Percentiles rank a stretch among this genome's conserved stretches.
These are phyloP conservation scores for Chytriomyces hyalinus DNA, from an alignment of 192 early-diverging fungal species.

Conservation along the genomic window DNA sequence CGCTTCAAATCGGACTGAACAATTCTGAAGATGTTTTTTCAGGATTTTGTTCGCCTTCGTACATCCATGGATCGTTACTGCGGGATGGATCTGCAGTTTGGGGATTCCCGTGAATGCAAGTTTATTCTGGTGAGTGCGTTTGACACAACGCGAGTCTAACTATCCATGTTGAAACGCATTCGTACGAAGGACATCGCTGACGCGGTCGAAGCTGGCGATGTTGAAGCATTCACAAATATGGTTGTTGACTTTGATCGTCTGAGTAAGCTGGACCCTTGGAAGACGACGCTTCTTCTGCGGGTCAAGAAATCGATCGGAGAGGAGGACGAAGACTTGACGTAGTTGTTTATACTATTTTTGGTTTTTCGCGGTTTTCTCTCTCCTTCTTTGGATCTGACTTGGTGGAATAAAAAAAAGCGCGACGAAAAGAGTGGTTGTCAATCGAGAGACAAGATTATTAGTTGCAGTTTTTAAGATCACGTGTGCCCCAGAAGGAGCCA, in stretches of 20 bases:
- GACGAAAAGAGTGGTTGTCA: too few relatives aligned
- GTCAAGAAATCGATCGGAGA: slow-evolving; percentile 81
- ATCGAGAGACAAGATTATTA: too few relatives aligned
- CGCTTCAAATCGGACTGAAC: neutral
- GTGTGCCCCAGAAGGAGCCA: too few relatives aligned
- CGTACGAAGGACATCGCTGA: slow-evolving; percentile 63
- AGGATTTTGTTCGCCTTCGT: slow-evolving; percentile 79
- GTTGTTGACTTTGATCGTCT: slow-evolving; percentile 86
- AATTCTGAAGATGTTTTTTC: neutral
- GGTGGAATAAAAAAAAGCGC: too few relatives aligned
- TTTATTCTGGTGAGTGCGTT: slow-evolving; percentile 48
- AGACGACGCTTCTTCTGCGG: slow-evolving; percentile 85
- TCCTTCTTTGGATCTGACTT: too few relatives aligned
- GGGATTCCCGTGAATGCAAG: slow-evolving; percentile 80
- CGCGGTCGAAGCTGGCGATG: slow-evolving; percentile 77
- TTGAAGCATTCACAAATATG: slow-evolving; percentile 80
- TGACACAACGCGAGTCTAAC: neutral
- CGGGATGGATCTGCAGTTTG: slow-evolving; percentile 87
- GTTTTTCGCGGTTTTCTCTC: neutral
- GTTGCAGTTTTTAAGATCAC: too few relatives aligned
- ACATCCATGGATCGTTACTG: slow-evolving; percentile 84
- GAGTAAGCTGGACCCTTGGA: slow-evolving; percentile 95
- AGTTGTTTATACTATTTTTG: neutral
- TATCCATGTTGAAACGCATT: neutral
- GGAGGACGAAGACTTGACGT: slow-evolving; percentile 46